These are phyloP conservation scores for Cutaneotrichosporon dermatis DNA, from an alignment of 1,284 basidiomycete species.

Conservation along the genomic window DNA sequence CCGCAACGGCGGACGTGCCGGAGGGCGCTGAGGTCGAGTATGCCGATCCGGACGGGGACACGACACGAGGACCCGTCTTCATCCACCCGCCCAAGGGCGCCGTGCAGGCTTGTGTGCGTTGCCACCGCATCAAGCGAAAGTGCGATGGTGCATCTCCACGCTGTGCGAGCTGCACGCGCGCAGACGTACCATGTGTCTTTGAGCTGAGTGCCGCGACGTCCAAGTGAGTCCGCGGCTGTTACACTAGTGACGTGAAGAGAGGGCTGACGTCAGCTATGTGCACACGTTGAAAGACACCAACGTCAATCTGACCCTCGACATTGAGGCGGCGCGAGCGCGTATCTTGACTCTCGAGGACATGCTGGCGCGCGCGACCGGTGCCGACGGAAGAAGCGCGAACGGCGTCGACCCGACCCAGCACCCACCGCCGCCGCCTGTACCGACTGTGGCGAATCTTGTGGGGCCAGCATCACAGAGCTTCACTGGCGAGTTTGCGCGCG, in stretches of 20 bases:
- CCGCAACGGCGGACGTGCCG: constrained; percentile 10
- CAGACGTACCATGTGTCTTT: constrained; percentile 42
- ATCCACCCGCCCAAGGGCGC: constrained; percentile 36
- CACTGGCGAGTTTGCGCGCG: constrained; percentile 15
- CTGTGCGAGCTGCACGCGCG: constrained; percentile 37
- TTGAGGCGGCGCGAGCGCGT: constrained; percentile 28
- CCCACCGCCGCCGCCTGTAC: background rate
- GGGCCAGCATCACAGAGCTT: background rate
- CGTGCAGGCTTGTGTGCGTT: constrained; percentile 42
- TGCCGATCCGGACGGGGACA: constrained; percentile 32
- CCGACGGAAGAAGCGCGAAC: background rate
- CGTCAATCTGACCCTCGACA: constrained; percentile 21
- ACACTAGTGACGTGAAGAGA: too few relatives aligned
- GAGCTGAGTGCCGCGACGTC: constrained; percentile 41
- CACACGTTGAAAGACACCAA: constrained; percentile 33
- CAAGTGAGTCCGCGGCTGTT: constrained; percentile 23
- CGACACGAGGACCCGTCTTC: constrained; percentile 34
- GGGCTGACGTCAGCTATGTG: constrained; percentile 24
- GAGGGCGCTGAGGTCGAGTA: constrained; percentile 29
- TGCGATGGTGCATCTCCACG: constrained; percentile 39
- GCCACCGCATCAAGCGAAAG: constrained; percentile 44
- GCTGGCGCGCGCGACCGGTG: constrained; percentile 8
- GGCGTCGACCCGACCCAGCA: too few relatives aligned
- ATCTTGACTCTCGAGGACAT: constrained; percentile 33
- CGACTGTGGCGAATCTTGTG: background rate